Base-by-base conservation (phyloP, 73 alveolate species). In the Paramecium pentaurelia region DNA sequence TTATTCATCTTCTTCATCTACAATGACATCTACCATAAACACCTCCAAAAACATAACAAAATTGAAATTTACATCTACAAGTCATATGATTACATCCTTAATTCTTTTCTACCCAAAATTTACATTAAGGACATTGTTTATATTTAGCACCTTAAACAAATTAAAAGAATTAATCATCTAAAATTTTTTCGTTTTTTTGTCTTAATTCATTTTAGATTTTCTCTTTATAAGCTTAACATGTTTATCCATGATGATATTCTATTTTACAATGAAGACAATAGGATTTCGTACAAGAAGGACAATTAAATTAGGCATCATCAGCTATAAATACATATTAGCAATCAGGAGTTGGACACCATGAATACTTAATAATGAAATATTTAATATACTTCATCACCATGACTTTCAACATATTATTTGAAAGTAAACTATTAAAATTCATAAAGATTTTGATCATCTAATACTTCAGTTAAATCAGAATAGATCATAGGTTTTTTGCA, bases 291-390 rank as follows among this genome's bases (percentile, higher is more conserved):
- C 98, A 96, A 47, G 83, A 64, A 30, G 88, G 88, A 85, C 98
- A 96, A 36, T 58, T 73, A 40, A 77, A 86, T 27, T 32, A 60
- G 5, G 77, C 92, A 60, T 73, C 93, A 54, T 49, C 95, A 38
- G 47, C 58, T 10, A 87, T 70, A 70, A 96, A 96, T 6, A 87
- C 95, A 84, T 89, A 71, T 40, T 75, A 22, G 58, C 98, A 96
- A 84, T 90, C 96, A 22, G 97, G 95, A 36, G 98, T 95, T 14
- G 98, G 98, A 70, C 98, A 96, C 95, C 97, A 95, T 20, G 96
- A 86, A 86, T 86, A 86, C 68, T 64, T 34, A 18, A 54, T 18
- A n/a, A 10, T 32, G 27, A 64, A 2, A 25, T 12, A 0, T 18
- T 4, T 64, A 0, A 12, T 28, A 12, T 64, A 64, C 84, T 37